phyloP scores from a whole-genome alignment of 2,329 filamentous ascomycete genomes.

The Cladosporium sp. region DNA sequence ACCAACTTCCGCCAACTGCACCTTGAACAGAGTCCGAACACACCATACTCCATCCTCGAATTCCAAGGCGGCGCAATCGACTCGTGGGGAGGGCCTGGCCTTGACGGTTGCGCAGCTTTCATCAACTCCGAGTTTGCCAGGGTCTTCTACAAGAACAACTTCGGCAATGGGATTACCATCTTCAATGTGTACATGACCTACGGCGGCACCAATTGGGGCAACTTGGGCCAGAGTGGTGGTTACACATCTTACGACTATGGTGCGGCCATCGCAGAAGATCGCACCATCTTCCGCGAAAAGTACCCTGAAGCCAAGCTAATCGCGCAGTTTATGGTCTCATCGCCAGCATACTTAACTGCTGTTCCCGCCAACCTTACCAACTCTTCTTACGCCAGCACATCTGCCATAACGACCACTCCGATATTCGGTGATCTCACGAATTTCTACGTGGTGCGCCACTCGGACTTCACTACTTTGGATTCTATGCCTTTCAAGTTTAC shows the following conservation, averaged over 20 bases:
- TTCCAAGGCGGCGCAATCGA: slow-evolving; percentile 59
- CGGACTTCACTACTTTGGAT: slow-evolving; percentile 60
- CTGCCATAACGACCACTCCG: slow-evolving; percentile 61
- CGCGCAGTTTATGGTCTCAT: slow-evolving; percentile 72
- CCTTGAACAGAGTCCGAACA: slow-evolving; percentile 62
- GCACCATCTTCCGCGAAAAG: slow-evolving; percentile 69
- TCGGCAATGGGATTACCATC: slow-evolving; percentile 51
- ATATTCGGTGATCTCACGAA: slow-evolving; percentile 56
- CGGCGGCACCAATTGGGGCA: slow-evolving; percentile 60
- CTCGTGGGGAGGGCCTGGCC: slow-evolving; percentile 70
- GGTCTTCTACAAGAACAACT: slow-evolving; percentile 70
- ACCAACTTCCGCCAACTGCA: slow-evolving; percentile 58
- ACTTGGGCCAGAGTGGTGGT: slow-evolving; percentile 66
- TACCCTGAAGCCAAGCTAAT: slow-evolving; percentile 77
- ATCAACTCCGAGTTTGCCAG: slow-evolving; percentile 71
- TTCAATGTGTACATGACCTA: slow-evolving; percentile 74
- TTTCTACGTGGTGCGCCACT: slow-evolving; percentile 67
- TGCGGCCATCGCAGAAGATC: slow-evolving; percentile 67
- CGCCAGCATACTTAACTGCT: slow-evolving; percentile 67
- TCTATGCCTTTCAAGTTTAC: slow-evolving; percentile 64
- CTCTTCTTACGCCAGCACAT: slow-evolving; percentile 55
- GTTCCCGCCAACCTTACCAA: slow-evolving; percentile 52
- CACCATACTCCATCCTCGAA: slow-evolving; percentile 66
- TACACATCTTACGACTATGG: slow-evolving; percentile 62
- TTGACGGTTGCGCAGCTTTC: slow-evolving; percentile 65